phyloP scores from a whole-genome alignment of 257 asterid genomes.

The Lantana camara region DNA sequence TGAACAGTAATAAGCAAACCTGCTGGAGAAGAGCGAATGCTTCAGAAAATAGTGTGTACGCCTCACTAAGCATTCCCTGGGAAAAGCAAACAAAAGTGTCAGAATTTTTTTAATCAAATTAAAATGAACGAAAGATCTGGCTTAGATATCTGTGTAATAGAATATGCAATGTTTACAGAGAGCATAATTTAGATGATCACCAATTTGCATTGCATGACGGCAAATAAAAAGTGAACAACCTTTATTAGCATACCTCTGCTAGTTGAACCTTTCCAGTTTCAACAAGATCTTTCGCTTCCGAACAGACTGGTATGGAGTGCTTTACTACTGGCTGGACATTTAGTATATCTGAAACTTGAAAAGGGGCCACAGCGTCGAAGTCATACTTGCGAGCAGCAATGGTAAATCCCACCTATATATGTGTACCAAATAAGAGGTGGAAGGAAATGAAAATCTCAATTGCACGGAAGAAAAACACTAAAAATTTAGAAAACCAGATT shows the following conservation, averaged over 20 bases:
- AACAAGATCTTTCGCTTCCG: conserved; percentile 77
- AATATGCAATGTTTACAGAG: background rate
- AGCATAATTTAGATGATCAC: too few relatives aligned
- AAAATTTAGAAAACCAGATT: too few relatives aligned
- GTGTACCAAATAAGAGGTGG: conserved; percentile 5
- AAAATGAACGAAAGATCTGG: background rate
- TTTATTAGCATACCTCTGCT: conserved; percentile 82
- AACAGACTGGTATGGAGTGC: conserved; percentile 74
- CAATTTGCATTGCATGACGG: too few relatives aligned
- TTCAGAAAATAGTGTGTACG: conserved; percentile 63
- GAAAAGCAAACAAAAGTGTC: conserved; percentile 16
- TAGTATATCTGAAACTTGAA: conserved; percentile 60
- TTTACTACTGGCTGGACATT: conserved; percentile 72
- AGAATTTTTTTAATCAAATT: background rate
- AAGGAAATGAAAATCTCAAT: too few relatives aligned
- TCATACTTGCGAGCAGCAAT: conserved; percentile 67
- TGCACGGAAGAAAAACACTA: too few relatives aligned
- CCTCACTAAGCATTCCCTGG: conserved; percentile 74
- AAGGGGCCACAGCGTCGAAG: conserved; percentile 54
- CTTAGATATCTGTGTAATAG: background rate
- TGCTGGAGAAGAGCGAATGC: conserved; percentile 82
- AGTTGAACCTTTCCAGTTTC: conserved; percentile 77
- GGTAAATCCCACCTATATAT: conserved; percentile 64
- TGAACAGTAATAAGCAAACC: conserved; percentile 30
- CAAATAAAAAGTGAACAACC: background rate